Base-by-base conservation (phyloP, 2,329 filamentous ascomycete genomes). In the Bipolaris victoriae region DNA sequence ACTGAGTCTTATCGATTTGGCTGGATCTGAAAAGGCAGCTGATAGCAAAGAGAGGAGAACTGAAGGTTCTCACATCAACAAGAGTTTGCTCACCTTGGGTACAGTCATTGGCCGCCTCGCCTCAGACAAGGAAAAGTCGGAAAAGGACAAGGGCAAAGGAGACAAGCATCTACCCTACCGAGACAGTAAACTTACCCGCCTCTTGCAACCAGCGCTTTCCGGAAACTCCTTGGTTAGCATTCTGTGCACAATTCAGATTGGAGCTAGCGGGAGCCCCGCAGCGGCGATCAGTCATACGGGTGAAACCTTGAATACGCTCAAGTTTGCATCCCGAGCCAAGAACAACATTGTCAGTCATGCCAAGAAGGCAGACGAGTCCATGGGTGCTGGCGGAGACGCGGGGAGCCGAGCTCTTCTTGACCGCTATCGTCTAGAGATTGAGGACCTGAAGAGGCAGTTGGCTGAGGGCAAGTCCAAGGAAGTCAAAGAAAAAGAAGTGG, bases 291-390 rank as follows among this genome's bases (percentile, higher is more conserved):
- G 84, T 20, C 91, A 97, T 69, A 91, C 90, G 0, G 85, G 86
- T 16, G 95, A 99, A 78, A 98, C 94, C 0, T 80, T 99, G 53
- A 99, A 97, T 74, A 99, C 95, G 0, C 82, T 99, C 60, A 99
- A 98, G 70, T 99, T 99, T 73, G 95, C 95, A 1, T 95, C 93
- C 10, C 86, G 95, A 68, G 95, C 95, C 43, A 97, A 97, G 83
- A 99, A 99, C 78, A 99, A 90, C 73, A 97, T 99, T 70, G 89
- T 98, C 72, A 97, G 92, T 67, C 93, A 98, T 78, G 95, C 95
- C 33, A 98, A 97, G 82, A 90, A 88, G 72, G 94, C 94, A 6
- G 92, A 96, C 66, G 95, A 98, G 76, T 92, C 94, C 3, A 81
- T 94, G 22, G 83, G 84, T 39, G 89, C 90, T 37, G 89, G 88